These are phyloP conservation scores for Oligophagozyma castellii DNA, from an alignment of 1,139 yeast species.

Conservation along the genomic window DNA sequence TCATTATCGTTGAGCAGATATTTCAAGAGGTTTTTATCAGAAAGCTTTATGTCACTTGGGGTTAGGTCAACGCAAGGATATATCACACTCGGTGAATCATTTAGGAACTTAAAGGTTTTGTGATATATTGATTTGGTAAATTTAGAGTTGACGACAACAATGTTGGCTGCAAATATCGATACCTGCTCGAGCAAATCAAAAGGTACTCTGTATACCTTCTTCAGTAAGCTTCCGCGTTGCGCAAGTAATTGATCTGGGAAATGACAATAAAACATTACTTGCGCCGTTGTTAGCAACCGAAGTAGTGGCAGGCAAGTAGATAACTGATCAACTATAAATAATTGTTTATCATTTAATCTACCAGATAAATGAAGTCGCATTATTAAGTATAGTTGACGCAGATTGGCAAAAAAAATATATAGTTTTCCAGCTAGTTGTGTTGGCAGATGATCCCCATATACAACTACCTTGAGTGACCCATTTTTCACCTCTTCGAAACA, in stretches of 20 bases:
- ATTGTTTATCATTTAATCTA: conserved; percentile 41
- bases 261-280: conserved; percentile 76
- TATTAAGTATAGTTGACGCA: conserved; percentile 65
- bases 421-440: conserved; percentile 50
- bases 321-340: conserved; percentile 76
- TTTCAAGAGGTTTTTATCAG: conserved; percentile 12
- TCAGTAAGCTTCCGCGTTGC: conserved; percentile 38
- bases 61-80: conserved; percentile 73
- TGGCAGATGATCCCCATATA: conserved; percentile 75
- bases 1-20: conserved; percentile 11
- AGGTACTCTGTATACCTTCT: conserved; percentile 59
- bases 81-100: conserved; percentile 46
- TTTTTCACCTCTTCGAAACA: conserved; percentile 79
- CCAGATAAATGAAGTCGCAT: conserved; percentile 37
- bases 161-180: conserved; percentile 66
- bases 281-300: conserved; percentile 31
- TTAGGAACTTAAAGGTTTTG: conserved; percentile 37
- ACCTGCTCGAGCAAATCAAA: conserved; percentile 74
- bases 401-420: conserved; percentile 68
- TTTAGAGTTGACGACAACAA: conserved; percentile 71
- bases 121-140: conserved; percentile 65
- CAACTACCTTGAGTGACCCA: conserved; percentile 44
- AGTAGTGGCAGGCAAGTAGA: conserved; percentile 75
- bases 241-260: conserved; percentile 86
- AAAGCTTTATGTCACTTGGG: conserved; percentile 7